These are phyloP conservation scores for Mimosa bimucronata DNA, from an alignment of 306 rosid genomes.

Conservation along the genomic window DNA sequence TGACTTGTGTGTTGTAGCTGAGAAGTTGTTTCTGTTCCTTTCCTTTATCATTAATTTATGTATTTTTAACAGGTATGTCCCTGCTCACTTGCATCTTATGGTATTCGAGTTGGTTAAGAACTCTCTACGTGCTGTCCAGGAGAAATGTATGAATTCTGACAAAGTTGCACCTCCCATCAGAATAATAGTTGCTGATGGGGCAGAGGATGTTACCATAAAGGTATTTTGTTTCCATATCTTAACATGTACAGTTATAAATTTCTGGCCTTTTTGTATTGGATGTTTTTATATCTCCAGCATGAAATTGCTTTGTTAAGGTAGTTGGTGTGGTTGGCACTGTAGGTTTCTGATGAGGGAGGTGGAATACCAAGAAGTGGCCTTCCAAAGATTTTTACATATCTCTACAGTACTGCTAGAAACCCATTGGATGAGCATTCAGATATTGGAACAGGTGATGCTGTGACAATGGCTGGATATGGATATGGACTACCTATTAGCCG, in stretches of 20 bases:
- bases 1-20: conserved; percentile 9
- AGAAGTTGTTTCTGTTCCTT: conserved; percentile 24
- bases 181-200: conserved; percentile 93
- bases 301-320: conserved; percentile 16
- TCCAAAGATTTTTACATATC: conserved; percentile 70
- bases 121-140: conserved; percentile 96
- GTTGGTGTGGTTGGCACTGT: conserved; percentile 32
- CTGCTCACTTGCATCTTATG: conserved; percentile 95
- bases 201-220: conserved; percentile 82
- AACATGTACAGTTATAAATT: neutral
- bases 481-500: conserved; percentile 80
- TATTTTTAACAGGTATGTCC: conserved; percentile 70
- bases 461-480: conserved; percentile 85
- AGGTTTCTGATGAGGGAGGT: conserved; percentile 87
- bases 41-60: conserved; percentile 18
- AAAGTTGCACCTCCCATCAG: conserved; percentile 70
- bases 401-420: conserved; percentile 71
- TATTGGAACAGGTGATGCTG: conserved; percentile 51
- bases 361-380: conserved; percentile 75
- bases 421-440: conserved; percentile 62
- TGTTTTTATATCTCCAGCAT: neutral
- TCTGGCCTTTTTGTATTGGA: neutral
- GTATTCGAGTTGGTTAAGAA: conserved; percentile 96
- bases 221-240: conserved; percentile 22
- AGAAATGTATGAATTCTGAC: conserved; percentile 78